A percentile compares a stretch with the other conserved stretches of the same genome.
Conservation (phyloP, 1,284 basidiomycete species). For the Marasmius fiardii region DNA sequence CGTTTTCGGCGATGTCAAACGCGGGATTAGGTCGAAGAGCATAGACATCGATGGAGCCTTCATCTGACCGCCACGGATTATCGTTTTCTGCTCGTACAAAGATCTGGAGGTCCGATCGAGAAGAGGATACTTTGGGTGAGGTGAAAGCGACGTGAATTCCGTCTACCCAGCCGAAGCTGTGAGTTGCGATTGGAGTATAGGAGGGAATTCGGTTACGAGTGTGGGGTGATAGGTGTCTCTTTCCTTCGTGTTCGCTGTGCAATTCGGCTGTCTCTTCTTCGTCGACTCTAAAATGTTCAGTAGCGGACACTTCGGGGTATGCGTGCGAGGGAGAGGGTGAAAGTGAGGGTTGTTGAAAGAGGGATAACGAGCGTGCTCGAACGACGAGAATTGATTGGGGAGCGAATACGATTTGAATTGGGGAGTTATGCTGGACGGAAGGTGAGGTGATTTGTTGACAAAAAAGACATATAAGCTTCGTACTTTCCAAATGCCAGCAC, state of each 20-base stretch:
- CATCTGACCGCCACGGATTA: slow-evolving; percentile 53
- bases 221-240: too few species aligned
- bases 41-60: slow-evolving; percentile 46
- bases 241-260: slow-evolving; percentile 13
- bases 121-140: slow-evolving; percentile 20
- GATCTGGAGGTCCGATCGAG: slow-evolving; percentile 35
- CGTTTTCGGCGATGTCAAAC: too few species aligned
- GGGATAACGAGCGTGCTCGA: slow-evolving; percentile 51
- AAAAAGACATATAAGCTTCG: slow-evolving; percentile 10
- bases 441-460: slow-evolving; percentile 7
- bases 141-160: slow-evolving; percentile 57
- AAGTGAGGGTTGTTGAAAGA: slow-evolving; percentile 46
- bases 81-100: slow-evolving; percentile 53
- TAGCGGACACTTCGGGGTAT: background rate
- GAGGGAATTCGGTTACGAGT: too few species aligned
- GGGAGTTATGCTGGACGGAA: slow-evolving; percentile 36
- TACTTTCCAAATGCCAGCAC: slow-evolving; percentile 32
- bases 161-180: slow-evolving; percentile 65
- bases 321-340: slow-evolving; percentile 12
- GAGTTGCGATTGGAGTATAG: slow-evolving; percentile 21
- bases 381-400: slow-evolving; percentile 49
- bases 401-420: slow-evolving; percentile 48
- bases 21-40: slow-evolving; percentile 33
- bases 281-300: background rate
- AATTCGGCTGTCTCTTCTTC: slow-evolving; percentile 9